Base-by-base conservation (phyloP, 805 yeast genomes). In the Candida koratica region DNA sequence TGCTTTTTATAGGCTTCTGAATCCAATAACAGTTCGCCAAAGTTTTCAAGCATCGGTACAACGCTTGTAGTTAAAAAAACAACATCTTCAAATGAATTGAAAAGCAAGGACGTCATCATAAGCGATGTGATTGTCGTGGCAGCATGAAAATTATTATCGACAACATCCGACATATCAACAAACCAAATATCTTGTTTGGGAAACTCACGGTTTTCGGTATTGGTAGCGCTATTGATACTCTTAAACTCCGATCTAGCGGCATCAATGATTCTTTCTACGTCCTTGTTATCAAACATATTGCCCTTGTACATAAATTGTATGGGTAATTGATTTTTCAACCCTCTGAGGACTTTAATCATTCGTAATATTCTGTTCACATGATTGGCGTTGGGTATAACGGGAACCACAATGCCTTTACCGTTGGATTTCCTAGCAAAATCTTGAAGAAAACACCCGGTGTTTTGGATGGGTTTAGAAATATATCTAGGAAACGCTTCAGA, bases 341-440 rank as follows among this genome's bases (percentile, higher is more conserved):
- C 54, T 13, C 64, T 42, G 12, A 63, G 41, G 5, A 55, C 58
- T 4, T 45, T 46, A 7, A 61, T 42, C 17, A 56, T 37, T 11
- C 60, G 39, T n/a, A 32, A 39, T 13, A 55, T 39, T 17, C 47
- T 40, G 8, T 44, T 41, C 5, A 59, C 18, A 22, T 15, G 22
- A 12, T 31, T 16, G 5, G 35, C 19, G 2, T 30, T 16, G 2
- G 58, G 56, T 11, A 51, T 34, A 5, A 61, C 23, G 1, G 65
- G 59, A 4, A 63, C 53, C 12, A 60, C 62, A 5, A 63, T 57
- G 0, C 69, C 69, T 28, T 42, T 44, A 1, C 61, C 63, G 20
- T 45, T 47, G 28, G 51, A 46, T 24, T 30, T 41, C 1, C 20
- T 10, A 12, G 34, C 17, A 20, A 49, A 37, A 20, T 39, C 28